Evolutionary conservation across 2,329 filamentous ascomycete genomes (phyloP).

Genomic region (Pseudocercospora cruenta): DNA sequence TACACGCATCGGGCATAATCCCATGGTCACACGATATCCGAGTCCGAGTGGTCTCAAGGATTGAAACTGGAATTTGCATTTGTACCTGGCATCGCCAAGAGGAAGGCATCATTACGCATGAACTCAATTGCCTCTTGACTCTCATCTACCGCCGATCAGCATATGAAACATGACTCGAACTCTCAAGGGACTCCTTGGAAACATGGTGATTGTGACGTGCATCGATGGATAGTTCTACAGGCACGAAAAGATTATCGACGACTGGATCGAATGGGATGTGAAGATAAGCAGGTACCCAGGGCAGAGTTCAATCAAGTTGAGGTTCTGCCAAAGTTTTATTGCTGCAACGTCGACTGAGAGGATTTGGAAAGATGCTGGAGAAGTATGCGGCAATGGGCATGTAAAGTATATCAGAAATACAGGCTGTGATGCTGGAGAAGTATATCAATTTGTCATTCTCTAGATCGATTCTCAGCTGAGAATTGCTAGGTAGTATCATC

Average conservation of each 20-base stretch:
- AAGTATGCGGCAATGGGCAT: background rate
- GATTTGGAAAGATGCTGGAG: background rate
- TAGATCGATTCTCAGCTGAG: background rate
- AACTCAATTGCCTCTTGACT: background rate
- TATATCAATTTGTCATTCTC: constrained; percentile 3
- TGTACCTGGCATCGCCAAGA: background rate
- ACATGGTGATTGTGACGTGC: background rate
- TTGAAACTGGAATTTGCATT: background rate
- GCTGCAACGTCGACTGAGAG: background rate
- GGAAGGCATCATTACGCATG: background rate
- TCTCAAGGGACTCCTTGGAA: background rate
- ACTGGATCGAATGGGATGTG: background rate
- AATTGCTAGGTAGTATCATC: background rate
- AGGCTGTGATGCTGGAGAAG: background rate
- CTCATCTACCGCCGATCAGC: background rate
- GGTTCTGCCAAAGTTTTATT: background rate
- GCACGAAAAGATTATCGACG: background rate
- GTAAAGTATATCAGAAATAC: background rate
- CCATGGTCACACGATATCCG: background rate
- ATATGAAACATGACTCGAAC: background rate
- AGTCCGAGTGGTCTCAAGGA: background rate
- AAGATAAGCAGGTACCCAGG: background rate
- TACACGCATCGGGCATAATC: no score
- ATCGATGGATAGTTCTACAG: background rate
- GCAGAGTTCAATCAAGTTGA: background rate